These are phyloP conservation scores for Asclepias syriaca DNA, from an alignment of 257 asterid species.

Conservation along the genomic window DNA sequence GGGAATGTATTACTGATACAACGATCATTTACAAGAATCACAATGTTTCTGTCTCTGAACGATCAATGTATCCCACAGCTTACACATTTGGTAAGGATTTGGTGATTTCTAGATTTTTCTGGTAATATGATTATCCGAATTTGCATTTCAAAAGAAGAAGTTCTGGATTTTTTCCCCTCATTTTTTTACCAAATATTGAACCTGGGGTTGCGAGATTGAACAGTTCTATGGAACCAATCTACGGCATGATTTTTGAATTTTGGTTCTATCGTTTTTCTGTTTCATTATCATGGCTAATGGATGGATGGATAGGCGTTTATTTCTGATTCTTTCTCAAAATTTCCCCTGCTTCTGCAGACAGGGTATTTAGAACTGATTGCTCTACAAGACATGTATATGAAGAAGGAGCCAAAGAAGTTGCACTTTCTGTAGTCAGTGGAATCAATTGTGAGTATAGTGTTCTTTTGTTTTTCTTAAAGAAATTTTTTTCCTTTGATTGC, in stretches of 20 bases:
- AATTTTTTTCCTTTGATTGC: neutral
- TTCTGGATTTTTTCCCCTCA: neutral
- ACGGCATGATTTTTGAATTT: neutral
- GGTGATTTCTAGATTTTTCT: neutral
- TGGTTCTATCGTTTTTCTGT: neutral
- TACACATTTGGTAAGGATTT: constrained; percentile 72
- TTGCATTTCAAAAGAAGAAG: neutral
- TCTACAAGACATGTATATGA: constrained; percentile 85
- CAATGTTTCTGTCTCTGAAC: constrained; percentile 59
- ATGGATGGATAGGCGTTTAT: neutral
- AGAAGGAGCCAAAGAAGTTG: constrained; percentile 83
- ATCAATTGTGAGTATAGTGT: constrained; percentile 60
- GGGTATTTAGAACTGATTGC: constrained; percentile 67
- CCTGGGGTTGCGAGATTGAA: neutral
- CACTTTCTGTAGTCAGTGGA: constrained; percentile 80
- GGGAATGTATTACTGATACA: constrained; percentile 87
- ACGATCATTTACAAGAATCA: constrained; percentile 74
- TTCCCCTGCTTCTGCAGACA: constrained; percentile 40
- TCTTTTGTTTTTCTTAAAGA: neutral
- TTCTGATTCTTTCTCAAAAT: neutral
- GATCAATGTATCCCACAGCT: constrained; percentile 80
- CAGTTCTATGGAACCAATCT: constrained; percentile 1
- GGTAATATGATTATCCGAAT: neutral
- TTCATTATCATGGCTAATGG: neutral
- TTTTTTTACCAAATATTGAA: neutral